Base-by-base conservation (phyloP, 768 basidiomycete genomes). In the Russula lepida region DNA sequence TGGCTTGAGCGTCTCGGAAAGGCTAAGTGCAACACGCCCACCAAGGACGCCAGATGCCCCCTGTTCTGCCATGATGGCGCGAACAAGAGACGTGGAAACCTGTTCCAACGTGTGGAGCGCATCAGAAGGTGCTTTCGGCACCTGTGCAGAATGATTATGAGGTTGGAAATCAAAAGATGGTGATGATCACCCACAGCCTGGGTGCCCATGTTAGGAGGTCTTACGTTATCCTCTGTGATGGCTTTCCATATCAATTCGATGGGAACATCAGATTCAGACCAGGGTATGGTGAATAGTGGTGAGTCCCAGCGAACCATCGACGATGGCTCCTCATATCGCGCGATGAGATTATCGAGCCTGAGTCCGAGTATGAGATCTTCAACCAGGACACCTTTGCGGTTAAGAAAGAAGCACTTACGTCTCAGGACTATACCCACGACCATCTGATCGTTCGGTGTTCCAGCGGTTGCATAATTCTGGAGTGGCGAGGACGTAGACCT, bases 261-360 rank as follows among this genome's bases (percentile, higher is more conserved):
- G 4, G 89, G 86, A 9, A 87, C 71, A 30, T 78, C 76, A 17
- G 82, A 76, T 62, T 93, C 92, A 30, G 81, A 79, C 82, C 86
- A 92, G 4, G 85, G 74, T 1, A 97, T 75, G 2, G 90, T 92
- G 71, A 97, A 90, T 44, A 98, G 79, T 0, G 97, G 95, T 0
- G 95, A 90, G 72, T 99, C 95, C 95, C 95, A 99, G 52, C 95
- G 84, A n/a, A 91, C 95, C 88, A 95, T 95, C 4, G 94, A 95
- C 0, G 92, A 94, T 0, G 97, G 97, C 68, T 98, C 97, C 74
- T 99, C 97, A 67, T 85, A 98, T 54, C 95, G 80, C 69, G 86
- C 77, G 37, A 98, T 73, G 3, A 99, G 81, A 71, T 92, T 94
- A 49, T 92, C 89, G 37, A 97, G 81, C 8, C 92, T 94, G 66